Evolutionary conservation across 305 asterid genomes (phyloP).

Genomic region (Plantago lanceolata): DNA sequence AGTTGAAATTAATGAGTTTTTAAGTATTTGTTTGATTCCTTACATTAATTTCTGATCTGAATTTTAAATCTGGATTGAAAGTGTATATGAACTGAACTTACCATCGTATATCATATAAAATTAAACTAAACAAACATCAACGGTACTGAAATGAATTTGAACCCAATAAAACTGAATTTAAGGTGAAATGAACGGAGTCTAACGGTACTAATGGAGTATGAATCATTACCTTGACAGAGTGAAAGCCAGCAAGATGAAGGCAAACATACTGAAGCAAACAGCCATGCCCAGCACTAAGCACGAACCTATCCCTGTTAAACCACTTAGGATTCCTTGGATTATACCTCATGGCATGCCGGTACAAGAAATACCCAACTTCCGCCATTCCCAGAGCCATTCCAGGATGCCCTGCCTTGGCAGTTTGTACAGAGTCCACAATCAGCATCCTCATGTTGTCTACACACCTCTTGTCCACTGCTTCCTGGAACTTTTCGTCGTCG

Average conservation of each 20-base stretch:
- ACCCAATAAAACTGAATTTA: no score
- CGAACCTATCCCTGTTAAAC: conserved; percentile 55
- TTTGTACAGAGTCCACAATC: conserved; percentile 42
- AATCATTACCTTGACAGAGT: no score
- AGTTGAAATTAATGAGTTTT: no score
- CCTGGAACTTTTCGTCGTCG: conserved; percentile 34
- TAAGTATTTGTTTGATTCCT: no score
- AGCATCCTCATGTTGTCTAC: conserved; percentile 50
- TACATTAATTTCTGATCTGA: no score
- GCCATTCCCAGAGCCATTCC: conserved; percentile 61
- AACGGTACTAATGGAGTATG: no score
- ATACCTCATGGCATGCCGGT: conserved; percentile 38
- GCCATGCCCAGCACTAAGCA: conserved; percentile 57
- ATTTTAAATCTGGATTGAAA: no score
- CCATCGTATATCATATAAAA: no score
- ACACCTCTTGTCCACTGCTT: conserved; percentile 39
- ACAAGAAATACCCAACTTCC: conserved; percentile 40
- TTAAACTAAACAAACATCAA: no score
- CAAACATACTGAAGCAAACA: conserved; percentile 56
- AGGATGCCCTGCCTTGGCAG: conserved; percentile 48
- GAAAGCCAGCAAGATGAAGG: conserved; percentile 57
- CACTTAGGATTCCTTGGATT: conserved; percentile 41
- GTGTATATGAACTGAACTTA: no score
- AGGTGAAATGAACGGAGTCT: no score
- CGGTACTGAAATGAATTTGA: no score